A percentile compares a stretch with the other conserved stretches of the same genome.
These are phyloP conservation scores for Aspergillus neotritici DNA, from an alignment of 2,329 filamentous ascomycete species.

Conservation along the genomic window DNA sequence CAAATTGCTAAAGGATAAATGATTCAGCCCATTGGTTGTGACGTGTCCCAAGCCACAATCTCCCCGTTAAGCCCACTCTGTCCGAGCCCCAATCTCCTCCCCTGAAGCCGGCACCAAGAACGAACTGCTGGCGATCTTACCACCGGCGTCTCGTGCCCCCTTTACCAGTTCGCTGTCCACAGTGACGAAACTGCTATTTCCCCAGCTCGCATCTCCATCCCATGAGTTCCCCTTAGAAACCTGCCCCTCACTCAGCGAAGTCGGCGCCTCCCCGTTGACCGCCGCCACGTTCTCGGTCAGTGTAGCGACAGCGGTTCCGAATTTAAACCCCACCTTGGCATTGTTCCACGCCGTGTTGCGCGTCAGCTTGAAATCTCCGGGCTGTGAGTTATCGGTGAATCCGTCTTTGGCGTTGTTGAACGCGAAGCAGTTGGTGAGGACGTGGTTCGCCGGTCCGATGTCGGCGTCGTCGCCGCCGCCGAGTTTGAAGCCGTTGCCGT, in stretches of 20 bases:
- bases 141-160: constrained; percentile 7
- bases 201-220: constrained; percentile 7
- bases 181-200: constrained; percentile 11
- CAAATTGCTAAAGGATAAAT: neutral
- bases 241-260: constrained; percentile 7
- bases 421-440: constrained; percentile 12
- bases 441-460: constrained; percentile 13
- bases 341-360: constrained; percentile 17
- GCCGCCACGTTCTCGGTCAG: constrained; percentile 11
- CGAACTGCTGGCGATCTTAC: constrained; percentile 9
- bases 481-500: constrained; percentile 17
- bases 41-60: neutral
- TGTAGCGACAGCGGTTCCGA: constrained; percentile 10
- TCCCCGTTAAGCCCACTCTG: constrained; percentile 5
- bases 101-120: constrained; percentile 12
- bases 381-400: constrained; percentile 17
- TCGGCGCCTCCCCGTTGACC: constrained; percentile 10
- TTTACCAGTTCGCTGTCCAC: constrained; percentile 12
- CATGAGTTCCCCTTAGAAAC: constrained; percentile 11
- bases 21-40: neutral
- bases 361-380: constrained; percentile 10
- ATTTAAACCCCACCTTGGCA: constrained; percentile 10
- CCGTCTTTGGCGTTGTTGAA: constrained; percentile 14
- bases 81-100: constrained; percentile 11
- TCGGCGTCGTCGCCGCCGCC: constrained; percentile 14